A percentile compares a stretch with the other conserved stretches of the same genome.
Evolutionary conservation across 2,329 filamentous ascomycete genomes (phyloP).

Genomic region (Xylaria sp.): DNA sequence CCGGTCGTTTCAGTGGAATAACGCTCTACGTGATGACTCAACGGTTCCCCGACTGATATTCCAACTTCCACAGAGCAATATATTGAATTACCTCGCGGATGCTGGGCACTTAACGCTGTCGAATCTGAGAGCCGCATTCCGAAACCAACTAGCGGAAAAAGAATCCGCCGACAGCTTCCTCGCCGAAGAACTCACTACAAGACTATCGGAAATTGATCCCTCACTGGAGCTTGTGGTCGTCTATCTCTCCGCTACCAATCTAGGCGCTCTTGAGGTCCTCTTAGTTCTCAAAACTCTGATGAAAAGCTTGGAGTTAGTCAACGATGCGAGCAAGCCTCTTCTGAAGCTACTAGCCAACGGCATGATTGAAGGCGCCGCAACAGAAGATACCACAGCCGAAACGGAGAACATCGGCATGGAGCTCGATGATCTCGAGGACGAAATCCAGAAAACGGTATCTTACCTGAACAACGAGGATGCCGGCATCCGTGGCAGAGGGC

Average conservation of each 20-base stretch:
- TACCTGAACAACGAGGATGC: slow-evolving; percentile 70
- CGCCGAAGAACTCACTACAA: slow-evolving; percentile 65
- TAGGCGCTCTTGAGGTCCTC: slow-evolving; percentile 70
- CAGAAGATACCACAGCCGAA: slow-evolving; percentile 38
- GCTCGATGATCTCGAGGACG: slow-evolving; percentile 65
- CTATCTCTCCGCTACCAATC: slow-evolving; percentile 68
- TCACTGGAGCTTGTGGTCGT: slow-evolving; percentile 70
- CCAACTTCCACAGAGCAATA: slow-evolving; percentile 57
- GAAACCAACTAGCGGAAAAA: slow-evolving; percentile 50
- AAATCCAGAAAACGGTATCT: slow-evolving; percentile 71
- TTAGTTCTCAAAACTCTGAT: slow-evolving; percentile 70
- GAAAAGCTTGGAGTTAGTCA: slow-evolving; percentile 68
- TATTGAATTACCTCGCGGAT: slow-evolving; percentile 63
- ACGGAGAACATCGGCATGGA: slow-evolving; percentile 54
- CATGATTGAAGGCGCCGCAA: slow-evolving; percentile 32
- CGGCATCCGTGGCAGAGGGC: slow-evolving; percentile 64
- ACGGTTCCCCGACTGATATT: slow-evolving; percentile 48
- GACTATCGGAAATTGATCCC: slow-evolving; percentile 69
- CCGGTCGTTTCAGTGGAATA: slow-evolving; percentile 63
- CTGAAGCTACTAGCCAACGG: slow-evolving; percentile 42
- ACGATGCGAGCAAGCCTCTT: slow-evolving; percentile 46
- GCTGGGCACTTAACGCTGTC: slow-evolving; percentile 65
- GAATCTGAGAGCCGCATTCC: slow-evolving; percentile 64
- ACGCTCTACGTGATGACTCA: slow-evolving; percentile 50
- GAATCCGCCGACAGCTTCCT: slow-evolving; percentile 55